Conservation (phyloP, 257 asterid species). For the Salvia miltiorrhiza region DNA sequence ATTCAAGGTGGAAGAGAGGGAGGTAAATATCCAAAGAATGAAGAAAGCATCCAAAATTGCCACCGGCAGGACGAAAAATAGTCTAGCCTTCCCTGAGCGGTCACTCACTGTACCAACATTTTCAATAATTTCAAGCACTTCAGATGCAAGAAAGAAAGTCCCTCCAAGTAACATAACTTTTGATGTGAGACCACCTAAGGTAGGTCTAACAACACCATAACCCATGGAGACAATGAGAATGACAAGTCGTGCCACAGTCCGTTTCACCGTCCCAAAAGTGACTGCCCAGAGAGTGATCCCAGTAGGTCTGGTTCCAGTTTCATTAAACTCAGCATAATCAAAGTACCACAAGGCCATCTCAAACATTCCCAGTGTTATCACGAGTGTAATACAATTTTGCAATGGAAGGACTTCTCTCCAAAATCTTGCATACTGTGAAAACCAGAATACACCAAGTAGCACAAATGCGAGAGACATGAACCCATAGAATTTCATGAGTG, state of each 20-base stretch:
- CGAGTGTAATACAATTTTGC: slow-evolving; percentile 84
- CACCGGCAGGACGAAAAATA: slow-evolving; percentile 85
- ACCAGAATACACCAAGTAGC: slow-evolving; percentile 87
- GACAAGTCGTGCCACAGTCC: slow-evolving; percentile 72
- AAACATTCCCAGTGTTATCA: slow-evolving; percentile 87
- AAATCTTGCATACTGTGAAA: slow-evolving; percentile 83
- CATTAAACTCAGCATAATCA: slow-evolving; percentile 89
- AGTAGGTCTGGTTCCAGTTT: slow-evolving; percentile 78
- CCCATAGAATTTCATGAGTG: slow-evolving; percentile 82
- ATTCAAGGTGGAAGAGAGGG: slow-evolving; percentile 78
- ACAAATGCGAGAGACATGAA: slow-evolving; percentile 87
- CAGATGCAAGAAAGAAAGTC: slow-evolving; percentile 81
- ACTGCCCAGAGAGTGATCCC: slow-evolving; percentile 95
- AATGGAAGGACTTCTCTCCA: slow-evolving; percentile 91
- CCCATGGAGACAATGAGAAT: slow-evolving; percentile 95
- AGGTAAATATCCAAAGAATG: slow-evolving; percentile 90
- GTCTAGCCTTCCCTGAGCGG: slow-evolving; percentile 86
- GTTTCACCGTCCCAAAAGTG: slow-evolving; percentile 86
- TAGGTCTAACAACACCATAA: slow-evolving; percentile 93
- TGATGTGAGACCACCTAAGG: slow-evolving; percentile 92
- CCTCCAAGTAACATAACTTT: slow-evolving; percentile 90
- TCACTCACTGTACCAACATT: slow-evolving; percentile 93
- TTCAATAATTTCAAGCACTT: slow-evolving; percentile 83
- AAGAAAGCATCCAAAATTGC: slow-evolving; percentile 94
- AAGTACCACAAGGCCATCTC: slow-evolving; percentile 97